A percentile compares a stretch with the other conserved stretches of the same genome.
These are phyloP conservation scores for Diaporthe citrichinensis DNA, from an alignment of 2,329 filamentous ascomycete species.

Conservation along the genomic window DNA sequence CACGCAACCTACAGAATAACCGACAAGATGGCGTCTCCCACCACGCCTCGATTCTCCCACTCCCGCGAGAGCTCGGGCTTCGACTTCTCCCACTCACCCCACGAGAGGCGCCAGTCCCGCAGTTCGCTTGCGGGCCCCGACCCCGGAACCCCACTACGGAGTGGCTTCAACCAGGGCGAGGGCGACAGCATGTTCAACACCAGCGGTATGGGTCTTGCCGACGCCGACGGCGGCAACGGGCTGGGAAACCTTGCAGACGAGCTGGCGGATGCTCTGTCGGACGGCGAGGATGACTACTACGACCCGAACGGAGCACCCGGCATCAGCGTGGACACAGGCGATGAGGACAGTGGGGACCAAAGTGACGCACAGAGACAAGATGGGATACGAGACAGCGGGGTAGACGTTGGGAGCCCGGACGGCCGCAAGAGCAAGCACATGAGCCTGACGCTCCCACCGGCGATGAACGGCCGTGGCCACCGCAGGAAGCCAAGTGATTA, in stretches of 20 bases:
- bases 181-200: conserved; percentile 60
- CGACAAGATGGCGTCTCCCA: conserved; percentile 63
- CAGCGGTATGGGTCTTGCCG: conserved; percentile 54
- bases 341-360: conserved; percentile 36
- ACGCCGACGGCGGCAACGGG: conserved; percentile 64
- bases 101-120: conserved; percentile 63
- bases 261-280: conserved; percentile 79
- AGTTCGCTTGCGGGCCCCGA: conserved; percentile 50
- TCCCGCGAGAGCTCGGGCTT: conserved; percentile 71
- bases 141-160: conserved; percentile 62
- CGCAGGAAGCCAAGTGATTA: conserved; percentile 71
- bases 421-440: conserved; percentile 49
- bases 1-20: conserved; percentile 36
- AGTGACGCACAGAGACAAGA: conserved; percentile 45
- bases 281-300: conserved; percentile 71
- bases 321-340: conserved; percentile 53
- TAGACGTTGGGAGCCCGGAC: conserved; percentile 55
- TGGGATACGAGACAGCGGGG: conserved; percentile 57
- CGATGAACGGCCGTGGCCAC: conserved; percentile 60
- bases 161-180: conserved; percentile 65
- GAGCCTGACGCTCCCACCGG: conserved; percentile 60
- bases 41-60: conserved; percentile 66
- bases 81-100: conserved; percentile 64
- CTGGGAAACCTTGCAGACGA: conserved; percentile 87
- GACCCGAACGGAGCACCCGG: conserved; percentile 56